Evolutionary conservation across 192 early-diverging fungal species (phyloP), one percentile per base, ranked within the genome.

Genomic region (Helicostylum pulchrum): DNA sequence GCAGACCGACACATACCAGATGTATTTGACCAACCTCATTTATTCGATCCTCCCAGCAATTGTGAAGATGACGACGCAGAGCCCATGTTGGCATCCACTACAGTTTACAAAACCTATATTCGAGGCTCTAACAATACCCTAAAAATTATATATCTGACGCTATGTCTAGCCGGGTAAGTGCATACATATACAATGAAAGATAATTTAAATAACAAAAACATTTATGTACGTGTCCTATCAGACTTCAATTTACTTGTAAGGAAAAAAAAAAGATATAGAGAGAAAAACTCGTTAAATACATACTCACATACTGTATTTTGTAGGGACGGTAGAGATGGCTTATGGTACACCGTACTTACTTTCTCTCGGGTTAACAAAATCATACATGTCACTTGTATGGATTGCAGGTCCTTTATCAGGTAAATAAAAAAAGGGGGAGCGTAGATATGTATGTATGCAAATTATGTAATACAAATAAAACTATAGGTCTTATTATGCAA

Each of bases 371-470:
- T 68, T 99, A 49, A 80, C 88, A 17, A 90, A 91, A 72, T 81
- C 92, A 11, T 75, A 90, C 39, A 87, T 90, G 62, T 92, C 94
- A 43, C 75, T 97, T 34, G 96, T 99, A 9, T 99, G 96, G 96
- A 79, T 99, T 56, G 94, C 94, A 2, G 92, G 92, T 7, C 92
- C 92, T 43, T 73, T 93, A n/a, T 90, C 89, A 39, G 91, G 83
- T 85, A 61, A 39, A 39, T 9, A 39, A 39, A 39, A 39, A 39
- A 39, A 39, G 6, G 36, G 36, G 36, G 36, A 7, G 34, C 0
- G 36, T 6, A 39, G 17, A 34, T 15, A 2, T 14, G 19, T 5
- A 31, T 46, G 12, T 61, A 4, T 36, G 7, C n/a, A 36, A 12
- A 39, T 39, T 43, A 36, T 44, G 31, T 60, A 47, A 67, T 52